These are phyloP conservation scores for Rhododendron molle DNA, from an alignment of 148 eudicot genomes.

Conservation along the genomic window DNA sequence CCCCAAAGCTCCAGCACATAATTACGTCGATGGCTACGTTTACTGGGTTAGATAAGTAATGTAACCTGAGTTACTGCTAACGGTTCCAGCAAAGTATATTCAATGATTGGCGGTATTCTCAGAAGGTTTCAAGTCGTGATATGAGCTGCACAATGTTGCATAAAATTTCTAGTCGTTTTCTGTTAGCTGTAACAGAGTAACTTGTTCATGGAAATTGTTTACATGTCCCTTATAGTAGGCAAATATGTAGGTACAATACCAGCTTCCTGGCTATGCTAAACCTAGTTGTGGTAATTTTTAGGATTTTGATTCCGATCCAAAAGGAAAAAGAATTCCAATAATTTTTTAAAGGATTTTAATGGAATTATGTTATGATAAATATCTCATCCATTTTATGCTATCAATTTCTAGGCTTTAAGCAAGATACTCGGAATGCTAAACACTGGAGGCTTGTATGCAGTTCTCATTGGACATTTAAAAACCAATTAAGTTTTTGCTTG, in stretches of 20 bases:
- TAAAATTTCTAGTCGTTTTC: neutral
- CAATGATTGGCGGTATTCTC: neutral
- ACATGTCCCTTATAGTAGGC: neutral
- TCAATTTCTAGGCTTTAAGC: neutral
- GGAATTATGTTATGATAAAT: neutral
- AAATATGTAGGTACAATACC: neutral
- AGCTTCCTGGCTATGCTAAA: neutral
- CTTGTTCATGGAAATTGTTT: neutral
- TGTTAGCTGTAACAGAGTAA: neutral
- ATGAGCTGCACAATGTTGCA: neutral
- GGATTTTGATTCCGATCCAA: neutral
- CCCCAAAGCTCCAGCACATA: neutral
- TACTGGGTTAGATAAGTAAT: neutral
- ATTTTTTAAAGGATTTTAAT: neutral
- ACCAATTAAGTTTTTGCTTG: neutral
- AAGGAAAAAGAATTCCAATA: neutral
- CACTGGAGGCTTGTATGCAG: neutral
- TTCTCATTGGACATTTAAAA: neutral
- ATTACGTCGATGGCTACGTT: neutral
- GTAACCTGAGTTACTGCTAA: neutral
- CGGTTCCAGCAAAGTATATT: neutral
- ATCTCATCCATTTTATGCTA: neutral
- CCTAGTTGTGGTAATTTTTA: neutral
- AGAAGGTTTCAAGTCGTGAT: neutral
- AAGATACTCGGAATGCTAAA: neutral